Percentiles rank a stretch among this genome's conserved stretches.
These are phyloP conservation scores for Aureobasidium sp. DNA, from an alignment of 2,329 filamentous ascomycete species.

Conservation along the genomic window DNA sequence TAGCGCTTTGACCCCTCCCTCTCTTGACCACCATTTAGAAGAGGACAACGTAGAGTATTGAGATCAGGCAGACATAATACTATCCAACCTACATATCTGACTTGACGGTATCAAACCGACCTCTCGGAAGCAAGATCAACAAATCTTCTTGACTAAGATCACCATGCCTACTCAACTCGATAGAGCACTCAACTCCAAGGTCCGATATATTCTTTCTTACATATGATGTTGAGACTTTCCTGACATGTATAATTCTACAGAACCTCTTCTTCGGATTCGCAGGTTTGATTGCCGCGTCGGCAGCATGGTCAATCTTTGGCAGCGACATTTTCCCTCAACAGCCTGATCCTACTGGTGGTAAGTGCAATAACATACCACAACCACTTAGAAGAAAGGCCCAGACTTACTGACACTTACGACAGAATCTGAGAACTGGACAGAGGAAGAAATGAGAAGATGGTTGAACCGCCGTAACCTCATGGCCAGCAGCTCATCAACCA, in stretches of 20 bases:
- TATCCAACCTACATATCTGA: not conserved
- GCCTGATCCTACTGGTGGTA: constrained; percentile 69
- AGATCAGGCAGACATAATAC: not conserved
- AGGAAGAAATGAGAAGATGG: constrained; percentile 73
- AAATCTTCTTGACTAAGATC: no score
- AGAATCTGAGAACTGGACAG: constrained; percentile 67
- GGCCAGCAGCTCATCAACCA: constrained; percentile 50
- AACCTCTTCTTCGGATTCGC: constrained; percentile 57
- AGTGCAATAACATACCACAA: constrained; percentile 13
- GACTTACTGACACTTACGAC: not conserved
- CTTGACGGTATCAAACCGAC: no score
- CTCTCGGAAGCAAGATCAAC: not conserved
- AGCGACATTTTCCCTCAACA: constrained; percentile 71
- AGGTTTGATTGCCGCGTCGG: constrained; percentile 70
- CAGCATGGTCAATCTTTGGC: constrained; percentile 79
- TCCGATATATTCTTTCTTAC: constrained; percentile 12
- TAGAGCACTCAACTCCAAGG: constrained; percentile 36
- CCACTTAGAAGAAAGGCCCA: not conserved
- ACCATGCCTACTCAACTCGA: constrained; percentile 43
- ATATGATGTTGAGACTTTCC: not conserved
- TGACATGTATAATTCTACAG: constrained; percentile 13
- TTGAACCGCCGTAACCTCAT: constrained; percentile 59
- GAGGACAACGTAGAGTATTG: not conserved
- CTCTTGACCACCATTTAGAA: not conserved
- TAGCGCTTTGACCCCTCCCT: not conserved